phyloP scores from a whole-genome alignment of 441 rosid genomes.

The Adansonia grandidieri region DNA sequence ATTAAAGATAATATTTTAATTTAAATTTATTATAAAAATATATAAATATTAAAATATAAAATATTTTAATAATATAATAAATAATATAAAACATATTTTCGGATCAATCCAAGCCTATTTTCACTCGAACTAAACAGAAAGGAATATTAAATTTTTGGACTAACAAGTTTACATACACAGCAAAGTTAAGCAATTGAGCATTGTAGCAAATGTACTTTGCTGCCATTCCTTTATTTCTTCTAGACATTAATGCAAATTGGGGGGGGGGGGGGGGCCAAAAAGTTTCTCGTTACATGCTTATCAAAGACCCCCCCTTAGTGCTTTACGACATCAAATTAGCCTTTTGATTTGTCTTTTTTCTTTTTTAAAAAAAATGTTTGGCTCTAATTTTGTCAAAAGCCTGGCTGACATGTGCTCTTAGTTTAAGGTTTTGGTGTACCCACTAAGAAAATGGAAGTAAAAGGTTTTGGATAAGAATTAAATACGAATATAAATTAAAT shows the following conservation, averaged over 20 bases:
- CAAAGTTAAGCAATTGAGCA: not conserved
- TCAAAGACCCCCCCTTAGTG: conserved; percentile 35
- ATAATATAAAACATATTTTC: too few species aligned
- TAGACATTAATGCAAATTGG: not conserved
- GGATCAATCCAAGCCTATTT: too few species aligned
- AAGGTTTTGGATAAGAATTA: too few species aligned
- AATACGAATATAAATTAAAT: too few species aligned
- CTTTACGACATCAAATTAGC: conserved; percentile 43
- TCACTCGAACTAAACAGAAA: too few species aligned
- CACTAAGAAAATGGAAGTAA: conserved; percentile 34
- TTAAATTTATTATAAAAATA: too few species aligned
- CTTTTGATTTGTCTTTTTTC: conserved; percentile 41
- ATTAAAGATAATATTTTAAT: too few species aligned
- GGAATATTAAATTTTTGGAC: too few species aligned
- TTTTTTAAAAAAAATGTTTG: conserved; percentile 18
- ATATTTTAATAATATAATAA: too few species aligned
- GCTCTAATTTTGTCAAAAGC: conserved; percentile 42
- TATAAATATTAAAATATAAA: too few species aligned
- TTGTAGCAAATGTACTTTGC: not conserved
- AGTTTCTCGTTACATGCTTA: too few species aligned
- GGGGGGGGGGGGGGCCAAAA: not conserved
- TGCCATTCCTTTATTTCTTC: conserved; percentile 15
- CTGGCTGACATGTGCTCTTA: conserved; percentile 46
- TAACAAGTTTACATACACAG: too few species aligned
- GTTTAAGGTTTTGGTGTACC: conserved; percentile 48